Evolutionary conservation across 257 asterid species (phyloP).

Genomic region (Mentha longifolia): DNA sequence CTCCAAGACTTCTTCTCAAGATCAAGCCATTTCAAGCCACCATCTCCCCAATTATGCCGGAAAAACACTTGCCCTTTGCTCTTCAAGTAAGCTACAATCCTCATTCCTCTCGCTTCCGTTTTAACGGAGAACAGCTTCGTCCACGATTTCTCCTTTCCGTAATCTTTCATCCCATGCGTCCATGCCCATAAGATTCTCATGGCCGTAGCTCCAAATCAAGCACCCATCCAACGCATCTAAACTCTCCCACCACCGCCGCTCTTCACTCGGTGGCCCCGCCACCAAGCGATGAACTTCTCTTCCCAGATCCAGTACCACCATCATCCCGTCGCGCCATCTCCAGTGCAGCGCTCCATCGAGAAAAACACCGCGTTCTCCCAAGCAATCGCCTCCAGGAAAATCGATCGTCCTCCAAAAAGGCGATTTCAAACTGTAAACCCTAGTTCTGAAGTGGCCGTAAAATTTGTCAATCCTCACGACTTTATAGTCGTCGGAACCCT

Average conservation of each 20-base stretch:
- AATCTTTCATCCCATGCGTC: background rate
- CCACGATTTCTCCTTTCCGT: background rate
- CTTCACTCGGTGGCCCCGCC: background rate
- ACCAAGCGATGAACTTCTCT: background rate
- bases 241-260: background rate
- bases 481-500: no score
- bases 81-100: slow-evolving; percentile 27
- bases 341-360: slow-evolving; percentile 11
- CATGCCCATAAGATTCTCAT: background rate
- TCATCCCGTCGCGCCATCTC: background rate
- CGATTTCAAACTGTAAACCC: no score
- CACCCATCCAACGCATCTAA: slow-evolving; percentile 17
- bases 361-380: background rate
- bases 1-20: background rate
- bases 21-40: background rate
- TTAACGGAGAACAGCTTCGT: no score
- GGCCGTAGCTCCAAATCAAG: background rate
- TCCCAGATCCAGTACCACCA: background rate
- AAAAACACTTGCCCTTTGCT: slow-evolving; percentile 16
- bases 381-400: background rate
- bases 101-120: background rate
- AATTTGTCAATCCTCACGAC: no score
- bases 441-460: no score
- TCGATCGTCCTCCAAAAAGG: slow-evolving; percentile 1
- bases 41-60: background rate